A percentile compares a stretch with the other conserved stretches of the same genome.
Evolutionary conservation across 2,329 filamentous ascomycete species (phyloP).

Genomic region (Trichoderma sp.): DNA sequence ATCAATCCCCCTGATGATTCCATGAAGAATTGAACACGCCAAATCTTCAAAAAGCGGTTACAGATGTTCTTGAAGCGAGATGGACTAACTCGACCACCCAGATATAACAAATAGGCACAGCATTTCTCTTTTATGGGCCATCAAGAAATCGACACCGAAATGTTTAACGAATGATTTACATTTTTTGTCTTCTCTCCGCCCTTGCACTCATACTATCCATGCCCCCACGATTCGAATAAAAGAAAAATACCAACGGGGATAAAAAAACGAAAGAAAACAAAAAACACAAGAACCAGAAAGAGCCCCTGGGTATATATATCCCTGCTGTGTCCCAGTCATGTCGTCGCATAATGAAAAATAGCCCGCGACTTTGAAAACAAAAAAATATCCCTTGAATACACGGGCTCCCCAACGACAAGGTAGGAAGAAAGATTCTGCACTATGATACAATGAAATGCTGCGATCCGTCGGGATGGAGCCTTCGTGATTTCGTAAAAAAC

Average conservation of each 20-base stretch:
- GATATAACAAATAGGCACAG: neutral
- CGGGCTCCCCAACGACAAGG: neutral
- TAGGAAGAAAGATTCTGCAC: neutral
- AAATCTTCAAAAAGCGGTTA: neutral
- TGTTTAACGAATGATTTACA: conserved; percentile 8
- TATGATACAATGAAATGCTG: conserved; percentile 20
- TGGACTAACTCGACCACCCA: neutral
- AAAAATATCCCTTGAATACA: conserved; percentile 7
- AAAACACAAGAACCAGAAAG: conserved; percentile 4
- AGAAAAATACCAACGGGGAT: neutral
- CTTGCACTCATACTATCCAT: neutral
- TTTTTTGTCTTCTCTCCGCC: neutral
- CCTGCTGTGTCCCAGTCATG: conserved; percentile 18
- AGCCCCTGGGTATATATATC: conserved; percentile 21
- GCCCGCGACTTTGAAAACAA: conserved; percentile 5
- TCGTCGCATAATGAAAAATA: conserved; percentile 10
- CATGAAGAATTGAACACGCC: neutral
- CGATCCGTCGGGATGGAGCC: conserved; percentile 17
- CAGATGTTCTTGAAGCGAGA: neutral
- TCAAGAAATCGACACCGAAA: neutral
- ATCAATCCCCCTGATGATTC: neutral
- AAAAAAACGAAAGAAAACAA: neutral
- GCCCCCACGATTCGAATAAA: neutral
- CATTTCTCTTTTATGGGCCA: neutral
- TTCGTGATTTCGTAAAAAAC: conserved; percentile 17